Percentiles rank a stretch among this genome's conserved stretches.
phyloP scores from a whole-genome alignment of 2,329 filamentous ascomycete species.

The Botryotinia narcissicola region DNA sequence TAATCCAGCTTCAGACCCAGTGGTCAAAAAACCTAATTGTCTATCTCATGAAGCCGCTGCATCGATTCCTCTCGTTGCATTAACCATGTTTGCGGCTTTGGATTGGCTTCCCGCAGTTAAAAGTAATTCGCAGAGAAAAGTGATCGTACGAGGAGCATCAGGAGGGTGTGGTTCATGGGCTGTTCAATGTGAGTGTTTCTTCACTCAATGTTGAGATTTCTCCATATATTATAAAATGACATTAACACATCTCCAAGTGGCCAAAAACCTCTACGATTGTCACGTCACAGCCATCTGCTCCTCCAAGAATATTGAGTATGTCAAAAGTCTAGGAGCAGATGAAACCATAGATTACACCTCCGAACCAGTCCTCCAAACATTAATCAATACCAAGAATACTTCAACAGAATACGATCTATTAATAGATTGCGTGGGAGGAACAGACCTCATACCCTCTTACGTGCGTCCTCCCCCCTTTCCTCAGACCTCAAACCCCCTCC shows the following conservation, averaged over 20 bases:
- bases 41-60: constrained; percentile 45
- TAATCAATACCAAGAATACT: constrained; percentile 21
- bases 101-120: constrained; percentile 31
- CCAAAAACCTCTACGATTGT: constrained; percentile 33
- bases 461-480: constrained; percentile 21
- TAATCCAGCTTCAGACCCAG: constrained; percentile 30
- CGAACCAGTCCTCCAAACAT: constrained; percentile 25
- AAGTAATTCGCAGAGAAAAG: constrained; percentile 25
- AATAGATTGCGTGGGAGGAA: constrained; percentile 41
- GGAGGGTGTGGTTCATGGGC: constrained; percentile 36
- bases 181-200: constrained; percentile 30
- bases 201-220: neutral
- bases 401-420: constrained; percentile 29
- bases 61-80: constrained; percentile 44
- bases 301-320: constrained; percentile 31
- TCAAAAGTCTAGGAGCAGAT: constrained; percentile 33
- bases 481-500: neutral
- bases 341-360: constrained; percentile 36
- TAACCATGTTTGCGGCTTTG: constrained; percentile 42
- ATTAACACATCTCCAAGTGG: constrained; percentile 27
- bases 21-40: constrained; percentile 41
- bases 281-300: constrained; percentile 38
- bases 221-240: neutral
- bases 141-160: constrained; percentile 34
- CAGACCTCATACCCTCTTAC: constrained; percentile 30